Evolutionary conservation across 176 grass and related monocot species (phyloP).

Genomic region (Phoenix dactylifera): DNA sequence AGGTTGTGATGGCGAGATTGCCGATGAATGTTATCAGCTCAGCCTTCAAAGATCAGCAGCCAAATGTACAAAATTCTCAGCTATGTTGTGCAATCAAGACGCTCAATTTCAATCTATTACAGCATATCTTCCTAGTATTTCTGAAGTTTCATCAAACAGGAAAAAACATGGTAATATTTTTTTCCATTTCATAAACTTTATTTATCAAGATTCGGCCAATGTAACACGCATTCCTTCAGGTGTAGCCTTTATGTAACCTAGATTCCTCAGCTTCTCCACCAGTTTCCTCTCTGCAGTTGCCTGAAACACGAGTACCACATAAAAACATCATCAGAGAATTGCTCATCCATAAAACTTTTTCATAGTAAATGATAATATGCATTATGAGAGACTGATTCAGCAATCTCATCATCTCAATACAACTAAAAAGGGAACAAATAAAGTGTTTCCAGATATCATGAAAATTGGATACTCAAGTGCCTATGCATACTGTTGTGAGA

Average conservation of each 20-base stretch:
- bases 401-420: background rate
- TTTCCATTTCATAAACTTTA: too few relatives aligned
- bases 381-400: background rate
- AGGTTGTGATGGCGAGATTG: too few relatives aligned
- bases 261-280: background rate
- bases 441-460: too few relatives aligned
- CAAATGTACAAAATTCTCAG: too few relatives aligned
- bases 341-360: background rate
- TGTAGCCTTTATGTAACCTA: background rate
- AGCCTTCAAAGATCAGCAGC: too few relatives aligned
- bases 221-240: background rate
- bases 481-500: background rate
- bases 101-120: too few relatives aligned
- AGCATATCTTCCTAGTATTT: too few relatives aligned
- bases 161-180: too few relatives aligned
- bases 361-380: background rate
- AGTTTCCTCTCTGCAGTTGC: constrained; percentile 5
- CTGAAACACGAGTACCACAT: background rate
- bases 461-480: background rate
- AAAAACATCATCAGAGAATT: too few relatives aligned
- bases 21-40: too few relatives aligned
- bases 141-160: too few relatives aligned
- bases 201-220: background rate
- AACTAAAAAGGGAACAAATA: background rate
- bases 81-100: too few relatives aligned